These are phyloP conservation scores for Schwanniomyces pseudopolymorphus DNA, from an alignment of 805 yeast genomes.

Conservation along the genomic window DNA sequence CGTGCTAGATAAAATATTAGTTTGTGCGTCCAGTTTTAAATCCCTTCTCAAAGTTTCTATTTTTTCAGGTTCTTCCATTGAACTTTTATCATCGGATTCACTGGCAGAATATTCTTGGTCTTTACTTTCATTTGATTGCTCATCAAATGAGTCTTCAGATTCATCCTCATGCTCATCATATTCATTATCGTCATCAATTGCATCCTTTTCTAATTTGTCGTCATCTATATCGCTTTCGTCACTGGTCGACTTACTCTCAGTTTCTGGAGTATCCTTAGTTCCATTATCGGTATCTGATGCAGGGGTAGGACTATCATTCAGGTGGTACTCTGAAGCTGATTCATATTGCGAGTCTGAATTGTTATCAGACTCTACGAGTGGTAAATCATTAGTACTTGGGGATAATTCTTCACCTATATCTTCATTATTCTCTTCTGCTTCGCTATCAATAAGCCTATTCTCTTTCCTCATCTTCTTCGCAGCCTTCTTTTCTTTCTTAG, in stretches of 20 bases:
- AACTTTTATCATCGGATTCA: slow-evolving; percentile 5
- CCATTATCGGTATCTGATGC: background rate
- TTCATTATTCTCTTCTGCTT: slow-evolving; percentile 19
- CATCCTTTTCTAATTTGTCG: slow-evolving; percentile 8
- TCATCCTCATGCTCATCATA: slow-evolving; percentile 15
- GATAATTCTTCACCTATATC: slow-evolving; percentile 15
- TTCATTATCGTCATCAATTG: slow-evolving; percentile 8
- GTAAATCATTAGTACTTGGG: background rate
- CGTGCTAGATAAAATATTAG: slow-evolving; percentile 4
- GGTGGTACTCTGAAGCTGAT: slow-evolving; percentile 31
- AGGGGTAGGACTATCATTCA: slow-evolving; percentile 9
- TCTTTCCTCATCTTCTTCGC: slow-evolving; percentile 22
- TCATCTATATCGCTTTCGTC: slow-evolving; percentile 10
- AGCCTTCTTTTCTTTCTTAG: slow-evolving; percentile 43
- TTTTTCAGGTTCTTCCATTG: slow-evolving; percentile 15
- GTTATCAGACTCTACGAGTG: slow-evolving; percentile 11
- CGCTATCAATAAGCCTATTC: slow-evolving; percentile 20
- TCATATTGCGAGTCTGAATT: slow-evolving; percentile 27
- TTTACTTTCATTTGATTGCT: slow-evolving; percentile 9
- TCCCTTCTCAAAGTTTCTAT: slow-evolving; percentile 15
- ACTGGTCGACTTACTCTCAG: slow-evolving; percentile 6
- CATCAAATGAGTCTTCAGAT: slow-evolving; percentile 11
- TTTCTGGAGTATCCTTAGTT: background rate
- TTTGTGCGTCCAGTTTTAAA: slow-evolving; percentile 17
- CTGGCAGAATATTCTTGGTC: background rate